Base-by-base conservation (phyloP, 257 asterid genomes). In the Solanum stenotomum region DNA sequence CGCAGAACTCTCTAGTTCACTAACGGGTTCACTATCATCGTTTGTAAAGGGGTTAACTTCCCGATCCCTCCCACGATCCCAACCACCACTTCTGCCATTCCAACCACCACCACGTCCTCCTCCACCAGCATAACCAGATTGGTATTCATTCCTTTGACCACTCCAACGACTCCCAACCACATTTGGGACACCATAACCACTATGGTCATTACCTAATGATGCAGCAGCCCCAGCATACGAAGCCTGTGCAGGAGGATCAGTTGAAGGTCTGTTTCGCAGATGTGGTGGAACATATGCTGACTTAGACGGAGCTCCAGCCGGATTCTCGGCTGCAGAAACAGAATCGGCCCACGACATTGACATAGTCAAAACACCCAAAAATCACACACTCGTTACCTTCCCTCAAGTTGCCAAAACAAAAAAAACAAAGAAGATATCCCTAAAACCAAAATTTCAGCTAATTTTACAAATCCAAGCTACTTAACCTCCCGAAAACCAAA, bases 211-310 rank as follows among this genome's bases (percentile, higher is more conserved):
- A 20, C 90, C 90, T 0, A 87, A 71, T 34, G 92, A 71, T 34
- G 92, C 77, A 61, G 75, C 85, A 84, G 49, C 75, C 68, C 90
- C 88, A 84, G 89, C 88, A 89, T 91, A 84, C 10, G 92, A 90
- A 90, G 61, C 86, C 13, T 90, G 93, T 89, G 92, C 92, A 23
- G 91, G 87, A 49, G 87, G 87, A 38, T 86, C 90, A 9, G 93
- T 18, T 16, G 90, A 88, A 33, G 91, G 91, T 89, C 89, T 89
- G 76, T 93, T 89, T 90, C 93, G 91, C 49, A 93, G 91, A 90
- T 93, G 94, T 6, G 93, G 95, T 2, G 94, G 93, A 75, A 93
- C 92, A 86, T 92, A 93, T 38, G 85, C 49, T 35, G 79, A 82
- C 88, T 71, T 86, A 91, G 87, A 81, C 40, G 87, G 67, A 87